These are phyloP conservation scores for Globisporangium echinulatum DNA, from an alignment of 352 stramenopile genomes.

Conservation along the genomic window DNA sequence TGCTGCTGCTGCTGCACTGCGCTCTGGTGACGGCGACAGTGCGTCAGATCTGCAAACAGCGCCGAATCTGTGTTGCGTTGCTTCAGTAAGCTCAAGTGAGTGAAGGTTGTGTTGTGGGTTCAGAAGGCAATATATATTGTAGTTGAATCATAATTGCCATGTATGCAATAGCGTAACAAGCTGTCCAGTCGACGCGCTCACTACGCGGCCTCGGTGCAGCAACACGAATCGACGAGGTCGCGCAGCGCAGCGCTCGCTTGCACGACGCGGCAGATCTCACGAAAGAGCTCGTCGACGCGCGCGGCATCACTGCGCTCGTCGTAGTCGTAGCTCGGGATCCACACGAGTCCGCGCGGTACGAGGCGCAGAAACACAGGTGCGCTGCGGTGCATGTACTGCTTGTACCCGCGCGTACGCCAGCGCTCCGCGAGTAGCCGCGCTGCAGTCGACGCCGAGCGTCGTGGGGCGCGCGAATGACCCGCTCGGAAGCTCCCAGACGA, in stretches of 20 bases:
- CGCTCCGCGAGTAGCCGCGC: conserved; percentile 28
- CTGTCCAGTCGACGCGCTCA: no score
- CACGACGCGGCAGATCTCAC: conserved; percentile 17
- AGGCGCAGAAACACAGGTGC: conserved; percentile 64
- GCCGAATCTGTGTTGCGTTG: background rate
- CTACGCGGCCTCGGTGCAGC: conserved; percentile 3
- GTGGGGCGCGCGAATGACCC: no score
- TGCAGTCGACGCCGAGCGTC: conserved; percentile 26
- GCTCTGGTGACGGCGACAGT: background rate
- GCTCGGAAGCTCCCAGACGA: no score
- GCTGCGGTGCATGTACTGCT: conserved; percentile 68
- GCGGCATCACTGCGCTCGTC: conserved; percentile 38
- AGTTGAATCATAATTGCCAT: no score
- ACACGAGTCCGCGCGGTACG: conserved; percentile 61
- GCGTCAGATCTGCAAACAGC: background rate
- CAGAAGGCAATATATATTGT: no score
- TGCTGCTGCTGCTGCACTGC: background rate
- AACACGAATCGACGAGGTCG: conserved; percentile 1
- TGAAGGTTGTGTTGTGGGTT: no score
- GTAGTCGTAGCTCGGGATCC: conserved; percentile 74
- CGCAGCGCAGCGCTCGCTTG: conserved; percentile 9
- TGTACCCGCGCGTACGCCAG: conserved; percentile 58
- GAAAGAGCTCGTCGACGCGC: conserved; percentile 18
- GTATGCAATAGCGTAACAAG: no score
- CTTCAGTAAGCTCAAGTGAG: no score